Conservation (phyloP, 2,329 filamentous ascomycete genomes). For the Venturia effusa region DNA sequence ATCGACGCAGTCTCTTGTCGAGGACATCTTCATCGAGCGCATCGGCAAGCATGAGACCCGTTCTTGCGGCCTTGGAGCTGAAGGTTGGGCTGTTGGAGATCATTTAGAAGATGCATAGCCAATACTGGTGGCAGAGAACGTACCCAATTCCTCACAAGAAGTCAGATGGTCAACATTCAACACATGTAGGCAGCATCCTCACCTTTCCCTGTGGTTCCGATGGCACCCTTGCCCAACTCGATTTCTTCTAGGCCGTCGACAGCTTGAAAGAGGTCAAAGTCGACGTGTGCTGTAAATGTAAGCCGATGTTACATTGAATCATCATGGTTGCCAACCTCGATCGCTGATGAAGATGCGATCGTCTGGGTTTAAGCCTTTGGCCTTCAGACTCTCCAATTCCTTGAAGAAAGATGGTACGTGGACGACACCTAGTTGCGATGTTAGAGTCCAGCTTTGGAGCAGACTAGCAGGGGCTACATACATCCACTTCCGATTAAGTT, state of each 20-base stretch:
- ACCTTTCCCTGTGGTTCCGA: constrained; percentile 41
- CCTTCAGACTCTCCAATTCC: constrained; percentile 50
- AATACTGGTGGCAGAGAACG: background rate
- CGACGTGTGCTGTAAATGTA: constrained; percentile 39
- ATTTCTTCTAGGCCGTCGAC: constrained; percentile 52
- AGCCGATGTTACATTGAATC: background rate
- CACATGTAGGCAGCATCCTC: constrained; percentile 22
- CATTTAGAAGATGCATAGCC: background rate
- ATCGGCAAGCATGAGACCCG: constrained; percentile 55
- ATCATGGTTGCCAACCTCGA: constrained; percentile 25
- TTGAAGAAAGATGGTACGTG: constrained; percentile 58
- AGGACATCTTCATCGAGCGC: constrained; percentile 57
- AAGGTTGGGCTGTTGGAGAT: constrained; percentile 41
- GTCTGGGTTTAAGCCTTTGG: constrained; percentile 45
- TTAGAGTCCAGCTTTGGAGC: background rate
- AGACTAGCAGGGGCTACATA: background rate
- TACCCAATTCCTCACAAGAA: constrained; percentile 6
- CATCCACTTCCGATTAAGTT: constrained; percentile 59
- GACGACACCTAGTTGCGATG: constrained; percentile 43
- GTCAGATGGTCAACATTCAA: constrained; percentile 1
- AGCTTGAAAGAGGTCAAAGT: constrained; percentile 53
- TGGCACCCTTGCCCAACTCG: constrained; percentile 38
- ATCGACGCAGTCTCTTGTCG: constrained; percentile 51
- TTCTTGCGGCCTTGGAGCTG: constrained; percentile 53
- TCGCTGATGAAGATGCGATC: constrained; percentile 54